These are phyloP conservation scores for Alternaria alternata DNA, from an alignment of 2,329 filamentous ascomycete species.

Conservation along the genomic window DNA sequence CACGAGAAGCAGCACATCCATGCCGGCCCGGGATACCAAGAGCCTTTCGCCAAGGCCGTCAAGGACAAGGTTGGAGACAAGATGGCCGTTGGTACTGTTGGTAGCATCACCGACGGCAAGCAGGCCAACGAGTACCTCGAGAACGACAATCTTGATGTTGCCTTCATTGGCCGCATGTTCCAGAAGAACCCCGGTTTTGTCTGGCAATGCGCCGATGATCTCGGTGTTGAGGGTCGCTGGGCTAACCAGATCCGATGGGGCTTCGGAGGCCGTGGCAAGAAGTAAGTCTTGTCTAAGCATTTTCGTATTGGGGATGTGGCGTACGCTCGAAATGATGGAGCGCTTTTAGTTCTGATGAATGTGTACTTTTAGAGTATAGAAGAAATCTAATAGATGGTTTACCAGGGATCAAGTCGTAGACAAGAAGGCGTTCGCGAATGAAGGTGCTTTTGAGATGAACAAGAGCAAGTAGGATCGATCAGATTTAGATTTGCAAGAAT, in stretches of 20 bases:
- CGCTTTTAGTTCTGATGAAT: not conserved
- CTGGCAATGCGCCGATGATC: conserved; percentile 73
- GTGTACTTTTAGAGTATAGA: not conserved
- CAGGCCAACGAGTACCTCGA: conserved; percentile 61
- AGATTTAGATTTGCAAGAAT: not conserved
- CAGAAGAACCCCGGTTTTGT: conserved; percentile 83
- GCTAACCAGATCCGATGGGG: conserved; percentile 75
- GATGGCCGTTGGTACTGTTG: conserved; percentile 77
- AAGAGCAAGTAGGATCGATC: conserved; percentile 12
- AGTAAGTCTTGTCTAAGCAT: conserved; percentile 31
- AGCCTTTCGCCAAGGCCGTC: conserved; percentile 74
- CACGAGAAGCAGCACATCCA: conserved; percentile 68
- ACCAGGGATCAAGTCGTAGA: conserved; percentile 29
- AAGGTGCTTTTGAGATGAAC: conserved; percentile 31
- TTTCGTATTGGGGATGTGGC: not conserved
- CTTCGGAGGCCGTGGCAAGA: conserved; percentile 59
- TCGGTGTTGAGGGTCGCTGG: conserved; percentile 75
- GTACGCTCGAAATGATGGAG: not conserved
- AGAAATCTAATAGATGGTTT: conserved; percentile 9
- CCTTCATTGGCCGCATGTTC: conserved; percentile 77
- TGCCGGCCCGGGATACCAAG: conserved; percentile 73
- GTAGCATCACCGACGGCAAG: conserved; percentile 73
- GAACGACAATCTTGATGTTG: conserved; percentile 66
- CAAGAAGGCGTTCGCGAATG: conserved; percentile 35
- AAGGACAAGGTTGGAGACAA: conserved; percentile 77